phyloP scores from a whole-genome alignment of 108 stramenopile species.

The Nitzschia sp. region DNA sequence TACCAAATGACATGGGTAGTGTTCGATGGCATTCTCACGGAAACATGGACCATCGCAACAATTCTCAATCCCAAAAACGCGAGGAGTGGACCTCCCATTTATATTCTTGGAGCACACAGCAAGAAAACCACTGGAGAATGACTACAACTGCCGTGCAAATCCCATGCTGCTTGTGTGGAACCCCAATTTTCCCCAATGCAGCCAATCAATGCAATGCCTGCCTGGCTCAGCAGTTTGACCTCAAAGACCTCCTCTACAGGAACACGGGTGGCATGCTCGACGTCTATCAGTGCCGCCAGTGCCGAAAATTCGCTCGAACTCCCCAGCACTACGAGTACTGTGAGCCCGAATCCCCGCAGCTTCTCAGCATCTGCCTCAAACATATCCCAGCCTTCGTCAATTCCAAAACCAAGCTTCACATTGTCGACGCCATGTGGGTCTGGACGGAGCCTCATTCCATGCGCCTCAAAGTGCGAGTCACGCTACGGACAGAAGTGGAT shows the following conservation, averaged over 20 bases:
- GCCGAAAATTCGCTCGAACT: conserved; percentile 67
- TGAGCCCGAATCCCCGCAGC: conserved; percentile 87
- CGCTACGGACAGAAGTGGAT: conserved; percentile 86
- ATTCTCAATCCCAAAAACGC: no score
- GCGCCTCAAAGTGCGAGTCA: conserved; percentile 88
- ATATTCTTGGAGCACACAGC: no score
- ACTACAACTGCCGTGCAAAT: conserved; percentile 43
- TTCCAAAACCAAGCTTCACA: conserved; percentile 32
- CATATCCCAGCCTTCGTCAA: conserved; percentile 80
- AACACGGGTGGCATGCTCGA: conserved; percentile 47
- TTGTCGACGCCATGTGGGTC: conserved; percentile 92
- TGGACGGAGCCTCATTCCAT: conserved; percentile 98
- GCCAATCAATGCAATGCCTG: conserved; percentile 84
- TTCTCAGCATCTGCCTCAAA: conserved; percentile 91
- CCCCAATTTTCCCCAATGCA: conserved; percentile 75
- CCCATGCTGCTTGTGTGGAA: conserved; percentile 77
- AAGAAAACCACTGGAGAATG: not conserved
- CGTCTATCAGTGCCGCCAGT: conserved; percentile 88
- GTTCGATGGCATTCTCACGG: no score
- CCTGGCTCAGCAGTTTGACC: conserved; percentile 61
- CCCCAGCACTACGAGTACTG: conserved; percentile 50
- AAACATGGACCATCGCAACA: no score
- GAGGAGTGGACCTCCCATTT: no score
- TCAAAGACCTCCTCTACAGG: conserved; percentile 51
- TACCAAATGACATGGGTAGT: no score